Evolutionary conservation across 192 early-diverging fungal species (phyloP).

Genomic region (Phlyctochytrium arcticum): DNA sequence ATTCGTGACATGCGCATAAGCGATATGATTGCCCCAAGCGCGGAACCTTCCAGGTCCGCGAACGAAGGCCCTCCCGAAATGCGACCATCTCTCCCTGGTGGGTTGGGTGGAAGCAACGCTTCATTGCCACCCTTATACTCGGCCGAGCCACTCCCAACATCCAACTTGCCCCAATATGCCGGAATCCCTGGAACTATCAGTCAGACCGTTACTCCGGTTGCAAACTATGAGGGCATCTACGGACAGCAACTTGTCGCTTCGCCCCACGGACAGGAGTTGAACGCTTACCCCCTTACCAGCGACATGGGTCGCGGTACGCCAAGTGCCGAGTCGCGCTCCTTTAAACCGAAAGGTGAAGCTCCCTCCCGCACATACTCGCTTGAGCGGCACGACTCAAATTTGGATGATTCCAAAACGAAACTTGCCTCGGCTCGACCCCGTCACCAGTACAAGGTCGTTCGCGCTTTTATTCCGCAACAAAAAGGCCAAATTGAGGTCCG

Average conservation of each 20-base stretch:
- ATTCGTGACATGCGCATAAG: background rate
- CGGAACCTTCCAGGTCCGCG: background rate
- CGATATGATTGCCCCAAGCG: background rate
- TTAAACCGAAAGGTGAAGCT: background rate
- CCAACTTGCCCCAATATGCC: no score
- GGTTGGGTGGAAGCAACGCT: background rate
- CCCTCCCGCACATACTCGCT: background rate
- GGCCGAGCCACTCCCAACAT: background rate
- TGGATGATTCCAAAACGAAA: no score
- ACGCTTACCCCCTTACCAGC: background rate
- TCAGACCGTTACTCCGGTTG: background rate
- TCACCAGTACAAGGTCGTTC: background rate
- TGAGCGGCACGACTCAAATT: no score
- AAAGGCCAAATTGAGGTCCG: constrained; percentile 4
- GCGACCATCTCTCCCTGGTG: no score
- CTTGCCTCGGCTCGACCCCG: no score
- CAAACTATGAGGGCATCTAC: background rate
- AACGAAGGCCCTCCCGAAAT: background rate
- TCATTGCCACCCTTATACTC: background rate
- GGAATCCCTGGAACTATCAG: no score
- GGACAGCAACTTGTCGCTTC: background rate
- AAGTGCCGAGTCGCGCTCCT: background rate
- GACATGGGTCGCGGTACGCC: background rate
- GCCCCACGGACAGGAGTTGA: background rate
- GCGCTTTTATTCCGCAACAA: constrained; percentile 6